Evolutionary conservation across 345 rosid species (phyloP), one percentile per base, ranked within the genome.

Genomic region (Cardamine chenopodiifolia): DNA sequence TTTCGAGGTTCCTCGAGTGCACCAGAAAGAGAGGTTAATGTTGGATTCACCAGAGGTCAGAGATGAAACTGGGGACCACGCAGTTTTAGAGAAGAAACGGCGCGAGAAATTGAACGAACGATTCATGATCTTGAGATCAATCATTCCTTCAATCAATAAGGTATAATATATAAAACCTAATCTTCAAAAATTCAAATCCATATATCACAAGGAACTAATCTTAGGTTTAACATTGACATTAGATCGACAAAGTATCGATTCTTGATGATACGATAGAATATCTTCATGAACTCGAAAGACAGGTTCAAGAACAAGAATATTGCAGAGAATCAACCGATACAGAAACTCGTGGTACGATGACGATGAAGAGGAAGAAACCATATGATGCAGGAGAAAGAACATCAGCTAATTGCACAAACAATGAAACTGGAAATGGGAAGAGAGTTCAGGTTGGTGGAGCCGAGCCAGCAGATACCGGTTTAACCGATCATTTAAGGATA

Each of bases 291-390:
- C 89, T 89, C 3, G 87, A 88, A 69, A 85, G 88, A 54, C 85
- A 89, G 62, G 87, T 90, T n/a, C 92, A 86, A 71, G 92, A 88
- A 62, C 77, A 87, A 68, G 90, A 93, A 79, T 87, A 95, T 50
- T 83, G 90, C 83, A 82, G 42, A 83, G 88, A 82, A 48, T 83
- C 85, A 5, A 61, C 80, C 1, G 92, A 85, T 17, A 67, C 60
- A 17, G 86, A 76, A 47, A 47, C 67, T 2, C 83, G 78, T 61
- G 75, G 83, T 37, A 77, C 70, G 25, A 83, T 79, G 67, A 58
- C 80, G 4, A 19, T 26, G 80, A 78, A 78, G 73, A 84, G 71
- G 60, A 79, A 78, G 76, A 86, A 78, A 70, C 69, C 66, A 0
- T 82, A 74, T 25, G 91, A 87, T 39, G 70, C 72, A 4, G 79